phyloP scores from a whole-genome alignment of 108 stramenopile genomes.

The Cyclotella kingstonii region DNA sequence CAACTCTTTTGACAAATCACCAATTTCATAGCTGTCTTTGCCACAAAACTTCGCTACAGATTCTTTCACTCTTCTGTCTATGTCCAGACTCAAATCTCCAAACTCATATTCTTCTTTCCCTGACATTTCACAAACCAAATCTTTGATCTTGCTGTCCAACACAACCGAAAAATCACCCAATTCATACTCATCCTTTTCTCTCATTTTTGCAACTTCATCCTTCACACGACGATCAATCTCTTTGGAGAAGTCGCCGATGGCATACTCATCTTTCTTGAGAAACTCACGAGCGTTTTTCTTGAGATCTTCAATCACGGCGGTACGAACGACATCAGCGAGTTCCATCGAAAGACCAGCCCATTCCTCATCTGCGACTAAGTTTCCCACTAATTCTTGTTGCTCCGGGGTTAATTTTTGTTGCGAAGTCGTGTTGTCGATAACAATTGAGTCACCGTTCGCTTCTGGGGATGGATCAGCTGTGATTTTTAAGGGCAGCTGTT shows the following conservation, averaged over 20 bases:
- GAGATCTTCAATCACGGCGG: constrained; percentile 74
- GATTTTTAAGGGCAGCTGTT: too few relatives aligned
- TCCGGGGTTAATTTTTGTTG: constrained; percentile 32
- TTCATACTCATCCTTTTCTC: constrained; percentile 53
- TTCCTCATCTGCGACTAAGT: constrained; percentile 80
- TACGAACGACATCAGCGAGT: constrained; percentile 70
- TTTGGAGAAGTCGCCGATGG: constrained; percentile 71
- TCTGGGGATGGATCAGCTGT: not conserved
- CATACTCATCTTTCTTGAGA: constrained; percentile 64
- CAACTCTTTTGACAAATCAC: constrained; percentile 60
- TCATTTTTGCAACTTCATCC: constrained; percentile 61
- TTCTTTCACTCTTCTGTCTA: constrained; percentile 58
- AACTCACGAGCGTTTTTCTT: constrained; percentile 84
- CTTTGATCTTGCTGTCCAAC: constrained; percentile 61
- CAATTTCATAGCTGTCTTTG: constrained; percentile 69
- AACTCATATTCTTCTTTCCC: constrained; percentile 79
- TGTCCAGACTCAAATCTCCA: constrained; percentile 66
- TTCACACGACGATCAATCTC: constrained; percentile 78
- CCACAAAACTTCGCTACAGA: constrained; percentile 69
- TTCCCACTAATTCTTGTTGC: constrained; percentile 58
- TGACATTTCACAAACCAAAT: constrained; percentile 62
- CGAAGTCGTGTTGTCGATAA: too few relatives aligned
- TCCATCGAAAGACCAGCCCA: constrained; percentile 80
- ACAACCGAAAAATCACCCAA: constrained; percentile 78
- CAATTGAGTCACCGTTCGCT: too few relatives aligned